A percentile compares a stretch with the other conserved stretches of the same genome.
Evolutionary conservation across 768 basidiomycete species (phyloP).

Genomic region (Punctularia strigosozonata): DNA sequence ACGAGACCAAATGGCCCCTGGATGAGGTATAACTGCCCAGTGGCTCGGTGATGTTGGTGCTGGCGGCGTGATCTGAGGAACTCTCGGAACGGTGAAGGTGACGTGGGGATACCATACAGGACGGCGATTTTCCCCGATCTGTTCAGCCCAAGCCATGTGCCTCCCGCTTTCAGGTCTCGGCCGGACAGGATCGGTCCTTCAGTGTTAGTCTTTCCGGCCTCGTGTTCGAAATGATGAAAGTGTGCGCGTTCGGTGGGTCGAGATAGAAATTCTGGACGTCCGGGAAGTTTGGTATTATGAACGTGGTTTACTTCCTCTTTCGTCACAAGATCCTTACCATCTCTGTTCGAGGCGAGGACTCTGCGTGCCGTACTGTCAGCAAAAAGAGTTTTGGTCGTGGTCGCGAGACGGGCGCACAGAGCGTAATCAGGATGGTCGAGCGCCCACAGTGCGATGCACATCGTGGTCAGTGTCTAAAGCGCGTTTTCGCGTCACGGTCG

Average conservation of each 20-base stretch:
- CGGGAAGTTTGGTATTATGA: too few relatives aligned
- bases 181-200: slow-evolving; percentile 51
- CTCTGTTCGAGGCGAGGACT: slow-evolving; percentile 66
- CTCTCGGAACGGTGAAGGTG: slow-evolving; percentile 2
- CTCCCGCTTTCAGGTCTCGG: slow-evolving; percentile 59
- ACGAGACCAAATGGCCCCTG: slow-evolving; percentile 56
- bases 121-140: slow-evolving; percentile 57
- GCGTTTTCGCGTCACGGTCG: too few relatives aligned
- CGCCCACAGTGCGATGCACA: slow-evolving; percentile 77
- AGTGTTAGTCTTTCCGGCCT: slow-evolving; percentile 12
- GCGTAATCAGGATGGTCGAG: slow-evolving; percentile 69
- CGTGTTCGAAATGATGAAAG: slow-evolving; percentile 52
- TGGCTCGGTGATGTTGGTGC: slow-evolving; percentile 82
- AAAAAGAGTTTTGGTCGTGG: not conserved
- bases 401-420: slow-evolving; percentile 38
- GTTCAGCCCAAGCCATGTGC: slow-evolving; percentile 74
- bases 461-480: too few relatives aligned
- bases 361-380: slow-evolving; percentile 22
- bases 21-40: slow-evolving; percentile 36
- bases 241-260: slow-evolving; percentile 55
- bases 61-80: slow-evolving; percentile 19
- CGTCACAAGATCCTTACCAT: too few relatives aligned
- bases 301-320: too few relatives aligned
- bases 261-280: slow-evolving; percentile 47
- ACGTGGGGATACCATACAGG: slow-evolving; percentile 37